A percentile compares a stretch with the other conserved stretches of the same genome.
Evolutionary conservation across 2,329 filamentous ascomycete species (phyloP).

Genomic region (Gnomoniopsis smithogilvyi): DNA sequence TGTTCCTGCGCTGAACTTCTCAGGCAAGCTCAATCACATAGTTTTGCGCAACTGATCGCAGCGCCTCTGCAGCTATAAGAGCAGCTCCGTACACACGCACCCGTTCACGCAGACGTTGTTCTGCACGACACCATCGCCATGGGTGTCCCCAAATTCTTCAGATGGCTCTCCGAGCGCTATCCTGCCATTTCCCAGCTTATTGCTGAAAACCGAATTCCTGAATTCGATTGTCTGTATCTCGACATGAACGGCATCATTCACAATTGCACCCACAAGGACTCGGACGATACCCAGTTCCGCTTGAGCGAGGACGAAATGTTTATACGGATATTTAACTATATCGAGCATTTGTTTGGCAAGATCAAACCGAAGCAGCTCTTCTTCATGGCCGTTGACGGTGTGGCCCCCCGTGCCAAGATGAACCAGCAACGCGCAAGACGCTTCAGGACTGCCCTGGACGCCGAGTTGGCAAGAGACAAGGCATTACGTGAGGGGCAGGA

Average conservation of each 20-base stretch:
- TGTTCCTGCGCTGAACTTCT: slow-evolving; percentile 14
- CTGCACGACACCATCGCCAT: slow-evolving; percentile 18
- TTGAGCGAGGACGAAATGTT: slow-evolving; percentile 99
- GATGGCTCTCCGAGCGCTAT: slow-evolving; percentile 99
- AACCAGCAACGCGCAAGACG: slow-evolving; percentile 96
- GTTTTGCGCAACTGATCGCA: background rate
- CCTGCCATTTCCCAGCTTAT: slow-evolving; percentile 97
- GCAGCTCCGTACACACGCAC: background rate
- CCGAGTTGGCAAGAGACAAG: slow-evolving; percentile 86
- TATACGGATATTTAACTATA: slow-evolving; percentile 99
- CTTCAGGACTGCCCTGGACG: slow-evolving; percentile 91
- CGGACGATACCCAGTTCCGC: slow-evolving; percentile 85
- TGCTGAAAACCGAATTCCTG: slow-evolving; percentile 96
- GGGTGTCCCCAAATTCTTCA: slow-evolving; percentile 83
- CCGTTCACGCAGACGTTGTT: background rate
- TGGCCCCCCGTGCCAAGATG: slow-evolving; percentile 98
- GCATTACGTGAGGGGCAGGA: slow-evolving; percentile 85
- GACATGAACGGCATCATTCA: slow-evolving; percentile 99
- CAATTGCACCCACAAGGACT: slow-evolving; percentile 98
- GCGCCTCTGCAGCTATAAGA: background rate
- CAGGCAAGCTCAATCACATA: background rate
- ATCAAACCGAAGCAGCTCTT: slow-evolving; percentile 98
- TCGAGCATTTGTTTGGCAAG: slow-evolving; percentile 96
- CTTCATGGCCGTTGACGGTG: slow-evolving; percentile 99
- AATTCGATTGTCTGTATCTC: slow-evolving; percentile 96